Base-by-base conservation (phyloP, 2,329 filamentous ascomycete species). In the Berkeleyomyces rouxiae region DNA sequence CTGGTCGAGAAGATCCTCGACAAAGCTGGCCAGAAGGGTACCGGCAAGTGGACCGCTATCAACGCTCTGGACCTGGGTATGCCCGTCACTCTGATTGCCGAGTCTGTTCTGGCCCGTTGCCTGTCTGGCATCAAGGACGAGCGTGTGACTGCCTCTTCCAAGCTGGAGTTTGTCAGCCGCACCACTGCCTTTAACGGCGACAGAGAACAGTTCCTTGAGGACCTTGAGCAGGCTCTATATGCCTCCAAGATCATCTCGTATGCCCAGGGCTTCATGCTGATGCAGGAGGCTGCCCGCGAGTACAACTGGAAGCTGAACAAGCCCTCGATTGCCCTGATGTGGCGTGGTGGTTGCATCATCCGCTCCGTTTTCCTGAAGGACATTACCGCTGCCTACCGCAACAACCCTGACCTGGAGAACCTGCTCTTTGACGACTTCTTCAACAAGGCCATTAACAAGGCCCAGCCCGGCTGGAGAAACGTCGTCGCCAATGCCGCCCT, bases 221-320 rank as follows among this genome's bases (percentile, higher is more conserved):
- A 99, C 77, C 88, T 99, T 61, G 93, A 99, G 82, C 93, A 99
- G 82, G 93, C 92, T 69, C 85, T 99, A 66, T 99, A 99, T 74
- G 93, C 93, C 69, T 97, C 92, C 72, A 99, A 99, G 88, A 99
- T 99, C 74, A 96, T 99, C 78, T 99, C 93, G 23, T 99, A 99
- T 75, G 90, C 93, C 68, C 93, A 99, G 80, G 93, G 93, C 74
- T 99, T 99, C 84, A 97, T 97, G 92, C 84, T 99, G 73, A 97
- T 99, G 84, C 92, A 97, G 80, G 87, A 95, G 79, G 92, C 93
- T 70, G 93, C 92, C 76, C 90, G 87, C 77, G 89, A 97, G 76
- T 99, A 95, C 80, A 77, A 78, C 70, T 99, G 93, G 93, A 96
- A 96, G 84, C 87, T 99, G 70, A 96, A 99, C 87, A 97, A 97